These are phyloP conservation scores for Telopea speciosissima DNA, from an alignment of 177 flowering plant species.

Conservation along the genomic window DNA sequence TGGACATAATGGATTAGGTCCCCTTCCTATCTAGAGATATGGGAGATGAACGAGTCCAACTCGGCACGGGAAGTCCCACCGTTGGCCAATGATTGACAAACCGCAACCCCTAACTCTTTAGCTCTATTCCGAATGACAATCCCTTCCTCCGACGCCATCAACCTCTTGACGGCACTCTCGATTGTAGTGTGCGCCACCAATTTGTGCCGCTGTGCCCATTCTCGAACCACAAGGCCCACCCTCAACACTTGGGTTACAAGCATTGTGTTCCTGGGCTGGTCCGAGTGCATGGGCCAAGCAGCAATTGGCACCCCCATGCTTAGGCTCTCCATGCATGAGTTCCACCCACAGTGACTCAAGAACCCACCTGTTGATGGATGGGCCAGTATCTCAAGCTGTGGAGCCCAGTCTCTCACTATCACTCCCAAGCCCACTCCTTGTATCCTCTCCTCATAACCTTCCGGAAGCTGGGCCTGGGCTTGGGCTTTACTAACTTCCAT, in stretches of 20 bases:
- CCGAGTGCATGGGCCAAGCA: slow-evolving; percentile 40
- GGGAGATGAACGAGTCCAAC: slow-evolving; percentile 27
- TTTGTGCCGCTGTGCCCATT: slow-evolving; percentile 17
- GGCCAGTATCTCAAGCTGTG: slow-evolving; percentile 51
- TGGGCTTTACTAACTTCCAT: background rate
- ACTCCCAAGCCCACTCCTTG: slow-evolving; percentile 31
- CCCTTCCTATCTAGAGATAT: slow-evolving; percentile 19
- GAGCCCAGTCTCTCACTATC: slow-evolving; percentile 64
- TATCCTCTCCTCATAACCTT: slow-evolving; percentile 13
- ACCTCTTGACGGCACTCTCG: slow-evolving; percentile 16
- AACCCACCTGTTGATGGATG: slow-evolving; percentile 57
- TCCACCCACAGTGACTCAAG: slow-evolving; percentile 61
- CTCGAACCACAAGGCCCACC: slow-evolving; percentile 24
- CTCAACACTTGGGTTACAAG: slow-evolving; percentile 28
- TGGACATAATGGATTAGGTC: no score
- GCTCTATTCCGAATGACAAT: slow-evolving; percentile 25
- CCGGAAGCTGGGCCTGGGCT: slow-evolving; percentile 2
- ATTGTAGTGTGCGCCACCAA: slow-evolving; percentile 8
- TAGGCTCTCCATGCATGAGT: slow-evolving; percentile 51
- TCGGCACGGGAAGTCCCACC: slow-evolving; percentile 13
- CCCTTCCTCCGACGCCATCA: slow-evolving; percentile 33
- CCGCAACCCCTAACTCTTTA: background rate
- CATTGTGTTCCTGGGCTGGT: slow-evolving; percentile 33
- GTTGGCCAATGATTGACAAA: slow-evolving; percentile 9
- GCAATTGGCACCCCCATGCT: slow-evolving; percentile 35